A percentile compares a stretch with the other conserved stretches of the same genome.
phyloP scores from a whole-genome alignment of 192 early-diverging fungal species.

The Backusella westeae region DNA sequence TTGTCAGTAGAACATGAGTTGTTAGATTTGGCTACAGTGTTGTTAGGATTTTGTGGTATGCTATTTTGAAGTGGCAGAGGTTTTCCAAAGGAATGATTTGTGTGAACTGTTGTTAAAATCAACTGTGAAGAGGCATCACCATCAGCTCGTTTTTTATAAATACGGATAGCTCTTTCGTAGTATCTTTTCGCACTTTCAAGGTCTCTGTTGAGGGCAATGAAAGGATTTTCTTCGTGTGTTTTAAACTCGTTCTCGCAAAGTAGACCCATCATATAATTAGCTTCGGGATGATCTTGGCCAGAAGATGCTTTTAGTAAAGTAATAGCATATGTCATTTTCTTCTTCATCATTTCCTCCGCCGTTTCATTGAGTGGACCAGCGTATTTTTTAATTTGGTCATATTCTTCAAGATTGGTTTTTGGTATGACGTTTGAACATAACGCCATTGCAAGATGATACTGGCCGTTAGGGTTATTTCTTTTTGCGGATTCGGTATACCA shows the following conservation, averaged over 20 bases:
- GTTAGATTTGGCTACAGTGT: neutral
- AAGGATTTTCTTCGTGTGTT: neutral
- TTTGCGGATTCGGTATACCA: neutral
- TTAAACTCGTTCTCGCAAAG: neutral
- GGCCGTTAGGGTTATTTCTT: neutral
- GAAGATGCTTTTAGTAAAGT: neutral
- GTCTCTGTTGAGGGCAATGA: neutral
- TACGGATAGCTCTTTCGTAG: neutral
- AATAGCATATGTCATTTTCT: neutral
- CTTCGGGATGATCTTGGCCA: neutral
- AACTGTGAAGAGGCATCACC: neutral
- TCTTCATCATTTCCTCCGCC: no score
- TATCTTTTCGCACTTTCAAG: neutral
- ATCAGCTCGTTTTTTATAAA: neutral
- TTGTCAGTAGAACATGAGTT: neutral
- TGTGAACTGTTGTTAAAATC: neutral
- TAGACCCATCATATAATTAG: neutral
- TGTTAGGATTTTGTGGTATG: neutral
- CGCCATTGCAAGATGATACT: neutral
- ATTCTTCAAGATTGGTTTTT: neutral
- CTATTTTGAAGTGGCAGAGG: neutral
- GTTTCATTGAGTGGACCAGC: no score
- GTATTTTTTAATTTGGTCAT: neutral
- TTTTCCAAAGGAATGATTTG: neutral
- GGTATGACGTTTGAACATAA: neutral